Evolutionary conservation across 1,284 basidiomycete genomes (phyloP), one percentile per base, ranked within the genome.

Genomic region (Porodaedalea pini): DNA sequence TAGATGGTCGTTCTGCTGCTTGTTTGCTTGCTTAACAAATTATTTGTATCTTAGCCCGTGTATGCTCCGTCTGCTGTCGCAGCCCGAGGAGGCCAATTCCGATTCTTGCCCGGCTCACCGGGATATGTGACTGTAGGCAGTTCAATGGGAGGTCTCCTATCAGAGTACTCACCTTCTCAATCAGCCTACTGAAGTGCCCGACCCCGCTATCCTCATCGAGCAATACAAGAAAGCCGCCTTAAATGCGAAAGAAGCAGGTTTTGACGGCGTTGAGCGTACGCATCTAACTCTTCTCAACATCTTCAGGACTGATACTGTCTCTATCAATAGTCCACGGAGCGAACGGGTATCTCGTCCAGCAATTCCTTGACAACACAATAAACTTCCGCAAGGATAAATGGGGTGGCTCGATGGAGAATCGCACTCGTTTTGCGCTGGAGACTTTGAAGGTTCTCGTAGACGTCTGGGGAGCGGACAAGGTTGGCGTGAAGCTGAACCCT

Each of bases 381-480:
- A 86, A 86, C 70, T 65, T 77, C 34, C 78, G 85, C 29, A 81
- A 79, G 2, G 85, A 86, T 65, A 61, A 75, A 50, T 88, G 81
- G 75, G 85, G 84, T 11, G 83, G 83, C 2, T 77, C 74, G 25
- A 55, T 78, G 47, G 77, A 81, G 65, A 84, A 85, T 67, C 76
- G 85, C 23, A 62, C 72, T 6, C 69, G 80, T 4, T 86, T 88
- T 67, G 73, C 72, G 0, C 70, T 83, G 2, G 78, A 82, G 63
- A 74, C 78, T 11, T 65, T 82, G 19, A 75, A 80, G 34, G 79
- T 69, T 4, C 60, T 80, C 23, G 66, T 67, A 8, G 71, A 74
- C 17, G 78, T 81, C 8, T 79, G 79, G 56, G 83, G 83, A 1
- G 59, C 68, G 10, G 73, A 73, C 3, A 71, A 77, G 25, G 76